Evolutionary conservation across 805 yeast species (phyloP).

Genomic region (Sungouiella thailandica): DNA sequence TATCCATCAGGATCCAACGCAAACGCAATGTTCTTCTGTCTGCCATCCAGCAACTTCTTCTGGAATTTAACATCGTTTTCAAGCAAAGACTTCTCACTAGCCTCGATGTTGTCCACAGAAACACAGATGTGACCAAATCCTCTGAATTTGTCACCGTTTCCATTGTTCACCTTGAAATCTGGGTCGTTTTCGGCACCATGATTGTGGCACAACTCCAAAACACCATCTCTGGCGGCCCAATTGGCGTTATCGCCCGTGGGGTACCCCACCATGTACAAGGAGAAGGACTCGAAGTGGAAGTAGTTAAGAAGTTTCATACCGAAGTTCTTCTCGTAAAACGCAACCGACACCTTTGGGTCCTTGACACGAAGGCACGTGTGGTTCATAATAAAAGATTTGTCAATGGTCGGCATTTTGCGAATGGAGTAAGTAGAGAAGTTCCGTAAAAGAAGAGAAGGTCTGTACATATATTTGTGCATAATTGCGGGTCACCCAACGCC

Average conservation of each 20-base stretch:
- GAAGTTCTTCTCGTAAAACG: conserved; percentile 69
- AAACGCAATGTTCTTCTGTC: conserved; percentile 91
- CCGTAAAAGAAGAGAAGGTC: background rate
- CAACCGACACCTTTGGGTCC: conserved; percentile 68
- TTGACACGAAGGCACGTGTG: conserved; percentile 78
- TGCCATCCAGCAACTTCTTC: conserved; percentile 82
- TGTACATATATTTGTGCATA: too few species aligned
- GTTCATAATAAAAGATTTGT: conserved; percentile 44
- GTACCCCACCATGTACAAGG: conserved; percentile 64
- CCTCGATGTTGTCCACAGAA: conserved; percentile 73
- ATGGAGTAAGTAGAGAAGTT: background rate
- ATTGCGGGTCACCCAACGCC: too few species aligned
- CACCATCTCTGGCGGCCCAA: conserved; percentile 54
- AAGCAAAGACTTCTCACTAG: conserved; percentile 54
- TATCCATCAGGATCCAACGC: conserved; percentile 94
- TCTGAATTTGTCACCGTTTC: conserved; percentile 77
- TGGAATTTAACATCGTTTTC: conserved; percentile 66
- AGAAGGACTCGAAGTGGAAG: conserved; percentile 50
- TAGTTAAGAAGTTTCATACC: conserved; percentile 61
- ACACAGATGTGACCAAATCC: conserved; percentile 95
- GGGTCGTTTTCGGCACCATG: conserved; percentile 64
- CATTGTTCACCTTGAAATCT: conserved; percentile 60
- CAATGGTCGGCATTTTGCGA: conserved; percentile 26
- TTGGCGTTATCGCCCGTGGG: conserved; percentile 40
- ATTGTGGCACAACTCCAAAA: conserved; percentile 79